Percentiles rank a stretch among this genome's conserved stretches.
Evolutionary conservation across 768 basidiomycete species (phyloP).

Genomic region (Serendipita indica): DNA sequence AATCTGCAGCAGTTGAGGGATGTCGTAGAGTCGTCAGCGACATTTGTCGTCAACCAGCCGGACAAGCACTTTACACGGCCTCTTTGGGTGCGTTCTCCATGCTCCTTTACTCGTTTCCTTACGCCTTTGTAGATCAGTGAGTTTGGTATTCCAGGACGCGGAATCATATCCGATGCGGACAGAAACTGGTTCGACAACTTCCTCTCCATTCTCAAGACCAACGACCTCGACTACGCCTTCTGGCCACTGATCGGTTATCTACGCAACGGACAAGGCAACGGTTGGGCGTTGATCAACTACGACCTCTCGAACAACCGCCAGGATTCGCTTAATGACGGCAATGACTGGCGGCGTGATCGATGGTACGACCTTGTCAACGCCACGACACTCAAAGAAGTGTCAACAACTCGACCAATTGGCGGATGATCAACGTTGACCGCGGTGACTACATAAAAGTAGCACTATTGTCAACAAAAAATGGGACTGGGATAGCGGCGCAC

Average conservation of each 20-base stretch:
- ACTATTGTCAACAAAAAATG: neutral
- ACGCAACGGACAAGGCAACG: conserved; percentile 8
- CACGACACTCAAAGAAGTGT: neutral
- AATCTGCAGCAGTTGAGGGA: neutral
- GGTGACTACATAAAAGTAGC: conserved; percentile 12
- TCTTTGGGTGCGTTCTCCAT: conserved; percentile 3
- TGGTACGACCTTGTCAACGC: conserved; percentile 3
- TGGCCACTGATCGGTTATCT: conserved; percentile 12
- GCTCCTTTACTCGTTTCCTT: no score
- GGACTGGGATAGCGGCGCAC: conserved; percentile 12
- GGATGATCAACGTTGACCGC: conserved; percentile 10
- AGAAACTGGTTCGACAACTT: conserved; percentile 10
- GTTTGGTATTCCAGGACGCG: conserved; percentile 1
- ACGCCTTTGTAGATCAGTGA: conserved; percentile 1
- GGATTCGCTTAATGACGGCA: conserved; percentile 6
- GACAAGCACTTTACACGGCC: conserved; percentile 7
- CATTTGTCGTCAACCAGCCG: conserved; percentile 1
- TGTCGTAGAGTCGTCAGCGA: neutral
- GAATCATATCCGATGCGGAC: neutral
- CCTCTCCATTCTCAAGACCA: neutral
- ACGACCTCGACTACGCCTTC: conserved; percentile 12
- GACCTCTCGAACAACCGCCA: neutral
- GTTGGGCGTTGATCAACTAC: conserved; percentile 10
- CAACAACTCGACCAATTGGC: neutral
- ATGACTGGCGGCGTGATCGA: conserved; percentile 10